A percentile compares a stretch with the other conserved stretches of the same genome.
Evolutionary conservation across 768 basidiomycete genomes (phyloP).

Genomic region (Suillus lakei): DNA sequence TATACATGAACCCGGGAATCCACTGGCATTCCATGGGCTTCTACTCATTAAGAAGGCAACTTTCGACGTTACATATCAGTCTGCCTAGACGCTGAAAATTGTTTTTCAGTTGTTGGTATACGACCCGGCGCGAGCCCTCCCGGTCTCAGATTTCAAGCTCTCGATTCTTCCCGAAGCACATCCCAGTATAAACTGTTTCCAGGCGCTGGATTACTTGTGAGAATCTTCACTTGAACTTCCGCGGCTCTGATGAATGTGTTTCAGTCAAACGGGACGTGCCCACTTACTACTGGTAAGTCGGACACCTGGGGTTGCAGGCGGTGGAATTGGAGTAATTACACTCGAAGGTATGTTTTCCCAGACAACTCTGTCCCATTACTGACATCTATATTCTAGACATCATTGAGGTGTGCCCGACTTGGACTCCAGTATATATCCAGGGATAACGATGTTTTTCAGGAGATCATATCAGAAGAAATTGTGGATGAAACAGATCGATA

Average conservation of each 20-base stretch:
- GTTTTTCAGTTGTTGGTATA: conserved; percentile 78
- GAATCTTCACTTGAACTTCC: conserved; percentile 19
- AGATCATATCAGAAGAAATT: conserved; percentile 96
- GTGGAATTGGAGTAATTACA: conserved; percentile 90
- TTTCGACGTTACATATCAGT: conserved; percentile 14
- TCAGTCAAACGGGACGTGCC: conserved; percentile 90
- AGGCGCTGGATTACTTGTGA: conserved; percentile 92
- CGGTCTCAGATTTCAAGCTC: conserved; percentile 76
- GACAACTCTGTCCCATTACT: not conserved
- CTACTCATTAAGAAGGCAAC: conserved; percentile 83
- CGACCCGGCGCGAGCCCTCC: conserved; percentile 79
- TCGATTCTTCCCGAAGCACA: conserved; percentile 89
- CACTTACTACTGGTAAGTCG: conserved; percentile 87
- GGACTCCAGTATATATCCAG: not conserved
- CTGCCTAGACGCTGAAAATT: conserved; percentile 11
- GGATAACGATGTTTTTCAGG: conserved; percentile 46
- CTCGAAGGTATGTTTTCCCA: conserved; percentile 64
- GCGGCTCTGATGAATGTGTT: not conserved
- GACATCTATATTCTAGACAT: conserved; percentile 53
- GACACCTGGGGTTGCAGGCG: conserved; percentile 82
- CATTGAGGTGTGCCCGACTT: conserved; percentile 57
- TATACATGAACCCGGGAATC: conserved; percentile 74
- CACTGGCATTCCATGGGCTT: conserved; percentile 76
- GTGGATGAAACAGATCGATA: conserved; percentile 94
- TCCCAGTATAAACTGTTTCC: conserved; percentile 91